phyloP scores from a whole-genome alignment of 345 rosid genomes.

The Nephelium lappaceum region DNA sequence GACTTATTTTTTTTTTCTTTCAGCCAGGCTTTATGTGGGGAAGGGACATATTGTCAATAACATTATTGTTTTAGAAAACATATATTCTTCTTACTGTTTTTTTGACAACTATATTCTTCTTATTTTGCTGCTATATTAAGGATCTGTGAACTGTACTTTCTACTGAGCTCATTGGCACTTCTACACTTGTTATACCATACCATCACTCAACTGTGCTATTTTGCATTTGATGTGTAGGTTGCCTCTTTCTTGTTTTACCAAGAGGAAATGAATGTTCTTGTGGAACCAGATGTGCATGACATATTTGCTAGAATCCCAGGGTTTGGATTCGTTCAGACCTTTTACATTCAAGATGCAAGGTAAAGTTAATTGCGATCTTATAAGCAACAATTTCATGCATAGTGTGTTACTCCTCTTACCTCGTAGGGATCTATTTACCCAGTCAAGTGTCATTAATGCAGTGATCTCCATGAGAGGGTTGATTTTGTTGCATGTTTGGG shows the following conservation, averaged over 20 bases:
- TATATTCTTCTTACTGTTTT: not conserved
- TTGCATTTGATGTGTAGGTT: conserved; percentile 47
- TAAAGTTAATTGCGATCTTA: conserved; percentile 28
- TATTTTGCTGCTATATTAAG: not conserved
- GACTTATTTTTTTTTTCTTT: not conserved
- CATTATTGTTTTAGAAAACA: not conserved
- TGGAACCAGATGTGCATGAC: conserved; percentile 98
- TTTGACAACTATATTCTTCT: no score
- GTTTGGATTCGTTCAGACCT: conserved; percentile 95
- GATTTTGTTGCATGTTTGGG: conserved; percentile 98
- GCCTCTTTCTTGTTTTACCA: conserved; percentile 89
- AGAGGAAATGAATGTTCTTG: conserved; percentile 94
- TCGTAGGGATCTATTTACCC: conserved; percentile 14
- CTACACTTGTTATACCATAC: not conserved
- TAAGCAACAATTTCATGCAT: conserved; percentile 4
- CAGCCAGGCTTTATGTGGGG: not conserved
- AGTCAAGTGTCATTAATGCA: conserved; percentile 33
- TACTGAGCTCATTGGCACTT: not conserved
- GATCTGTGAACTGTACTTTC: not conserved
- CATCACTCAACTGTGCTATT: conserved; percentile 11
- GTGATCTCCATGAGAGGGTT: conserved; percentile 97
- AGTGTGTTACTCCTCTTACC: conserved; percentile 8
- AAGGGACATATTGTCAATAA: not conserved
- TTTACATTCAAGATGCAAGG: conserved; percentile 98
- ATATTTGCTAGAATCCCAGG: conserved; percentile 98